Evolutionary conservation across 768 basidiomycete species (phyloP).

Genomic region (Mycena crocata): DNA sequence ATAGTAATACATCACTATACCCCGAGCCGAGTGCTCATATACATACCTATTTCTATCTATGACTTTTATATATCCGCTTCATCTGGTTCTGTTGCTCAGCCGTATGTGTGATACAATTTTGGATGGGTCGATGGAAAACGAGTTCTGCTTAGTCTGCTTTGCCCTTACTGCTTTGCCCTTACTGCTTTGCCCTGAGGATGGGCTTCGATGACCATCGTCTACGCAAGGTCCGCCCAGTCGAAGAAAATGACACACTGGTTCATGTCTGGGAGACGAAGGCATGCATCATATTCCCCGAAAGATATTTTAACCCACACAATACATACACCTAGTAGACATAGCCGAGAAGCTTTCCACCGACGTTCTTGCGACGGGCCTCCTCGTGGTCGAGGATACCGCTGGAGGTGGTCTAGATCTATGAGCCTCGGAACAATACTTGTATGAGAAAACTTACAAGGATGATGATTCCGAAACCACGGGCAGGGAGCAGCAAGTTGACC

Average conservation of each 20-base stretch:
- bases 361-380: constrained; percentile 98
- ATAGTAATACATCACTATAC: too few relatives aligned
- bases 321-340: constrained; percentile 80
- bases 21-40: too few relatives aligned
- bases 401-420: constrained; percentile 81
- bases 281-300: constrained; percentile 3
- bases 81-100: too few relatives aligned
- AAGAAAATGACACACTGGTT: background rate
- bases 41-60: too few relatives aligned
- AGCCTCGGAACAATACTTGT: background rate
- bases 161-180: too few relatives aligned
- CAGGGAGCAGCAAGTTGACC: constrained; percentile 96
- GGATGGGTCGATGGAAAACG: too few relatives aligned
- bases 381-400: constrained; percentile 99
- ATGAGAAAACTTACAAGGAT: constrained; percentile 76
- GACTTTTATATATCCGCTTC: too few relatives aligned
- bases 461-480: constrained; percentile 96
- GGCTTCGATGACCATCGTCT: too few relatives aligned
- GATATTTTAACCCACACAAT: background rate
- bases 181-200: too few relatives aligned
- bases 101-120: too few relatives aligned
- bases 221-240: too few relatives aligned
- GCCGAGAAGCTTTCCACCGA: constrained; percentile 94
- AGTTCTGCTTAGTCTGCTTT: too few relatives aligned
- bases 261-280: background rate